Conservation (phyloP, 1,139 yeast genomes). For the Suhomyces guaymorum region DNA sequence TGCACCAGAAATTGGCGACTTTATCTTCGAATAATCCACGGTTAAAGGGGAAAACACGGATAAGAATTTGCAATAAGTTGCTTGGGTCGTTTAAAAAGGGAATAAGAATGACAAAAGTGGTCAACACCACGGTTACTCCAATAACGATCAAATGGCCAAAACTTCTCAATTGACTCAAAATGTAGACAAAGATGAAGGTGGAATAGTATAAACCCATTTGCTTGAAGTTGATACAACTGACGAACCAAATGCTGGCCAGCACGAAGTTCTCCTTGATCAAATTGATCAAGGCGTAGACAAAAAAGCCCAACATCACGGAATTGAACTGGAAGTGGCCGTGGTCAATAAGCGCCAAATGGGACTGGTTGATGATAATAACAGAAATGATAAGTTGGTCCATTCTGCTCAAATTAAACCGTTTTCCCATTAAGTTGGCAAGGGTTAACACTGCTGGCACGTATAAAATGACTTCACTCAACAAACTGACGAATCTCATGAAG, state of each 20-base stretch:
- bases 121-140: constrained; percentile 58
- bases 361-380: constrained; percentile 76
- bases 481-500: constrained; percentile 79
- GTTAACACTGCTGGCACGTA: constrained; percentile 81
- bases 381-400: constrained; percentile 78
- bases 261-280: constrained; percentile 63
- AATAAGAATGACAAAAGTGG: constrained; percentile 53
- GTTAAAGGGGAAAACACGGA: constrained; percentile 84
- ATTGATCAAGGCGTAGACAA: constrained; percentile 67
- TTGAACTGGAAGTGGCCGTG: constrained; percentile 98
- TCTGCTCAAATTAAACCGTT: constrained; percentile 52
- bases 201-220: constrained; percentile 96
- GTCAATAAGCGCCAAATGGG: constrained; percentile 80
- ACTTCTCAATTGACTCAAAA: constrained; percentile 40
- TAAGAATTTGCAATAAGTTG: constrained; percentile 38
- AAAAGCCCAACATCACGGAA: constrained; percentile 88
- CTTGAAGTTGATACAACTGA: constrained; percentile 77
- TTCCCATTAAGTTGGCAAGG: constrained; percentile 68
- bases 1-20: constrained; percentile 97
- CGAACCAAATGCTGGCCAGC: constrained; percentile 78
- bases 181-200: constrained; percentile 80
- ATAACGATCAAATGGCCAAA: constrained; percentile 57
- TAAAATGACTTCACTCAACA: constrained; percentile 69
- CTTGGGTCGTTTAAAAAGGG: constrained; percentile 52
- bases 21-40: constrained; percentile 98